Evolutionary conservation across 2,329 filamentous ascomycete species (phyloP).

Genomic region (Nemania sp.): DNA sequence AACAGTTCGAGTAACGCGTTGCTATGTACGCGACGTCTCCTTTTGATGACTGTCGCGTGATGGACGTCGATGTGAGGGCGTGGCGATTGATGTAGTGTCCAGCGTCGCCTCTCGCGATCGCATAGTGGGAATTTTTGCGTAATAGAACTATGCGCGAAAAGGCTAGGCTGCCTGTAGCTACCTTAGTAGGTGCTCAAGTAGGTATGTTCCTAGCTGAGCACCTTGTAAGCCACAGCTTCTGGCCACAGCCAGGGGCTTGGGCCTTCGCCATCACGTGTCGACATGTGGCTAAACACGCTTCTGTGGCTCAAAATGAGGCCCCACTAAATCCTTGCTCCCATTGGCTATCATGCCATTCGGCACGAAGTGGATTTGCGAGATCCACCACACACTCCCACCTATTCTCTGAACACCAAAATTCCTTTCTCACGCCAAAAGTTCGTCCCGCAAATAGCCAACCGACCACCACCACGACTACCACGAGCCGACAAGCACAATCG

Average conservation of each 20-base stretch:
- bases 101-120: conserved; percentile 27
- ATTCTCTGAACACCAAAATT: conserved; percentile 37
- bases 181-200: too few relatives aligned
- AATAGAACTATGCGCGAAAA: conserved; percentile 9
- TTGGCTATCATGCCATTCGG: conserved; percentile 27
- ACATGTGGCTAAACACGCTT: not conserved
- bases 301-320: conserved; percentile 12
- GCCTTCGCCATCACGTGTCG: conserved; percentile 11
- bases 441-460: conserved; percentile 33
- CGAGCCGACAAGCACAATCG: conserved; percentile 34
- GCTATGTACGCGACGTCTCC: conserved; percentile 26
- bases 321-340: conserved; percentile 10
- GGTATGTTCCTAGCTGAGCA: too few relatives aligned
- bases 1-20: conserved; percentile 19
- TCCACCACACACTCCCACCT: conserved; percentile 35
- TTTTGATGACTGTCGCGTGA: conserved; percentile 26
- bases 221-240: too few relatives aligned
- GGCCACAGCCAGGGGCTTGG: not conserved
- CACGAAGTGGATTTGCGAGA: conserved; percentile 32
- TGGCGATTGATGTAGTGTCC: conserved; percentile 19
- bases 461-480: conserved; percentile 29
- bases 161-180: conserved; percentile 2
- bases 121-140: conserved; percentile 34
- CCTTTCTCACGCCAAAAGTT: conserved; percentile 36
- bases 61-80: conserved; percentile 19